These are phyloP conservation scores for Sonneratia alba DNA, from an alignment of 345 rosid species.

Conservation along the genomic window DNA sequence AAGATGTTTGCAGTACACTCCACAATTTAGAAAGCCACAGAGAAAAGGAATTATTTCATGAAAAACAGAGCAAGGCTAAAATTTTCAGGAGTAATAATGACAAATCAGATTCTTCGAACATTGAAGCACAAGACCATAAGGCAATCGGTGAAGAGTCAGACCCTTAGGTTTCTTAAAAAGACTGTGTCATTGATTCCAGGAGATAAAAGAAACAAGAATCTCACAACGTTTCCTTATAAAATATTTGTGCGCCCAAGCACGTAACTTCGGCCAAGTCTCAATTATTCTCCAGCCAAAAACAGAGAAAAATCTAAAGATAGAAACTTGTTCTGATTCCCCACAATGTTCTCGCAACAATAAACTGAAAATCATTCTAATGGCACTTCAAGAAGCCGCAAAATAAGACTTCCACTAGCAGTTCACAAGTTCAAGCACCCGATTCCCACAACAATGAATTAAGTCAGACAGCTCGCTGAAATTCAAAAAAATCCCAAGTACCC, in stretches of 20 bases:
- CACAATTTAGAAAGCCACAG: background rate
- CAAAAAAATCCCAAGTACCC: background rate
- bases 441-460: background rate
- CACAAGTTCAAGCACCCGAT: background rate
- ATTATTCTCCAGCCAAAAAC: background rate
- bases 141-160: too few relatives aligned
- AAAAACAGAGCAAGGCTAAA: background rate
- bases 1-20: background rate
- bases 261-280: background rate
- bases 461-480: background rate
- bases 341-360: background rate
- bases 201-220: background rate
- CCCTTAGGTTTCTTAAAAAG: background rate
- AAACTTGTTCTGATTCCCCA: background rate
- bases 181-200: background rate
- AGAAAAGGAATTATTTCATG: background rate
- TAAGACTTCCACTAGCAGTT: background rate
- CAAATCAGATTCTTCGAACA: background rate
- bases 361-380: background rate
- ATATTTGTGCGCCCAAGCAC: background rate
- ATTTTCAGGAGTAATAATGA: background rate
- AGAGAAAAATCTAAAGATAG: background rate
- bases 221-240: background rate
- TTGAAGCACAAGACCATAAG: too few relatives aligned
- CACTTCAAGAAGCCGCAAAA: background rate